Conservation (phyloP, 345 rosid genomes). For the Eucalyptus victrix region DNA sequence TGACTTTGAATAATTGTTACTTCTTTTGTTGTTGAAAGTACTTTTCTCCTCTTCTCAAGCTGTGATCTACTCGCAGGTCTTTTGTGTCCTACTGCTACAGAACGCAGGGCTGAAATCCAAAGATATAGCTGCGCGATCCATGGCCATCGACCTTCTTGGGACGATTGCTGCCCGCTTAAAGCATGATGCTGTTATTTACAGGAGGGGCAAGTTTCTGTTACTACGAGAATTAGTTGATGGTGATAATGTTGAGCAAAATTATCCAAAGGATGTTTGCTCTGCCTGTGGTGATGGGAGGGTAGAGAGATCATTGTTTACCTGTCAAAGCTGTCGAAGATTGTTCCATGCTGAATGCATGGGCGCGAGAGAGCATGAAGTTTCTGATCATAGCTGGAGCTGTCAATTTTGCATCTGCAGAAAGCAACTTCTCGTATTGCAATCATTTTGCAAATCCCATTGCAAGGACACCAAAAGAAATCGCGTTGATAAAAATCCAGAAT, state of each 20-base stretch:
- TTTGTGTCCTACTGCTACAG: slow-evolving; percentile 88
- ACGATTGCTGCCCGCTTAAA: slow-evolving; percentile 87
- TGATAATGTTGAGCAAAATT: slow-evolving; percentile 19
- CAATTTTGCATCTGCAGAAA: slow-evolving; percentile 72
- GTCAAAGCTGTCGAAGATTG: slow-evolving; percentile 70
- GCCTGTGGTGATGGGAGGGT: slow-evolving; percentile 57
- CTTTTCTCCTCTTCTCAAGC: slow-evolving; percentile 1
- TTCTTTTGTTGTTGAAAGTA: not conserved
- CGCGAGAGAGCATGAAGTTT: slow-evolving; percentile 61
- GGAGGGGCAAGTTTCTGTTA: slow-evolving; percentile 52
- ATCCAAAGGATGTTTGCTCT: slow-evolving; percentile 50
- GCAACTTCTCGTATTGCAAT: slow-evolving; percentile 78
- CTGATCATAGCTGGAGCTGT: slow-evolving; percentile 65
- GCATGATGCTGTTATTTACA: slow-evolving; percentile 60
- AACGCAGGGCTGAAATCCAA: slow-evolving; percentile 97
- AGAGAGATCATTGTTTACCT: slow-evolving; percentile 44
- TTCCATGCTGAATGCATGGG: slow-evolving; percentile 96
- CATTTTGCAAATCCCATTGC: slow-evolving; percentile 54
- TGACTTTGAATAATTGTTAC: not conserved
- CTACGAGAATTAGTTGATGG: slow-evolving; percentile 41
- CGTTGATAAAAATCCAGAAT: slow-evolving; percentile 14
- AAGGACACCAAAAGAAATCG: slow-evolving; percentile 28
- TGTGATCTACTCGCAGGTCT: slow-evolving; percentile 54
- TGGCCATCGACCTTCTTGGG: slow-evolving; percentile 97
- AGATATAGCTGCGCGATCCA: slow-evolving; percentile 72